A percentile compares a stretch with the other conserved stretches of the same genome.
Conservation (phyloP, 75 land plant genomes). For the Adiantum capillusveneris region DNA sequence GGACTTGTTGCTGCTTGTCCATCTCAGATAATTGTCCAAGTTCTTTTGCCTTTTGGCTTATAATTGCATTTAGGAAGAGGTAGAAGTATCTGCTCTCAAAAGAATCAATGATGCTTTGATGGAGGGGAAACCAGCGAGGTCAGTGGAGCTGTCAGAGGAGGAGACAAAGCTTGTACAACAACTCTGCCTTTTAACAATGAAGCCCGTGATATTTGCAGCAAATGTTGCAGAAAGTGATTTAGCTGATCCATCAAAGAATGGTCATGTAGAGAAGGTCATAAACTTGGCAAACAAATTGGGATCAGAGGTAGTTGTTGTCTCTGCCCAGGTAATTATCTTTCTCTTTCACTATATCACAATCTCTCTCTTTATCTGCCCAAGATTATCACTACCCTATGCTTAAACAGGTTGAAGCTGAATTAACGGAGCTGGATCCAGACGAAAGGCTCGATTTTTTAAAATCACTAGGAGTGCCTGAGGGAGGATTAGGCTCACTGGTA, state of each 20-base stretch:
- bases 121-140: constrained; percentile 88
- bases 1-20: too few relatives aligned
- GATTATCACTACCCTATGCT: too few relatives aligned
- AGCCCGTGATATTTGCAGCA: constrained; percentile 92
- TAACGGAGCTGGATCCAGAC: constrained; percentile 76
- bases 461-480: constrained; percentile 84
- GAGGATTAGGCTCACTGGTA: constrained; percentile 90
- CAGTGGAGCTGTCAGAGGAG: constrained; percentile 66
- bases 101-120: constrained; percentile 70
- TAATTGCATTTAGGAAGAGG: too few relatives aligned
- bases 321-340: constrained; percentile 70
- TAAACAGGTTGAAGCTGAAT: constrained; percentile 93
- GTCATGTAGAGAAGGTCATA: constrained; percentile 63
- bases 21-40: too few relatives aligned
- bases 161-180: constrained; percentile 75
- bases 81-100: constrained; percentile 65
- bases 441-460: constrained; percentile 77
- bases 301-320: constrained; percentile 76
- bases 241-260: constrained; percentile 61
- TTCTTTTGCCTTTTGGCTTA: too few relatives aligned
- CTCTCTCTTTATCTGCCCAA: too few relatives aligned
- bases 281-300: constrained; percentile 60
- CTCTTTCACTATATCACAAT: too few relatives aligned
- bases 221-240: constrained; percentile 96
- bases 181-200: constrained; percentile 96